Conservation (phyloP, 352 stramenopile genomes). For the Globisporangium acanthophoron region DNA sequence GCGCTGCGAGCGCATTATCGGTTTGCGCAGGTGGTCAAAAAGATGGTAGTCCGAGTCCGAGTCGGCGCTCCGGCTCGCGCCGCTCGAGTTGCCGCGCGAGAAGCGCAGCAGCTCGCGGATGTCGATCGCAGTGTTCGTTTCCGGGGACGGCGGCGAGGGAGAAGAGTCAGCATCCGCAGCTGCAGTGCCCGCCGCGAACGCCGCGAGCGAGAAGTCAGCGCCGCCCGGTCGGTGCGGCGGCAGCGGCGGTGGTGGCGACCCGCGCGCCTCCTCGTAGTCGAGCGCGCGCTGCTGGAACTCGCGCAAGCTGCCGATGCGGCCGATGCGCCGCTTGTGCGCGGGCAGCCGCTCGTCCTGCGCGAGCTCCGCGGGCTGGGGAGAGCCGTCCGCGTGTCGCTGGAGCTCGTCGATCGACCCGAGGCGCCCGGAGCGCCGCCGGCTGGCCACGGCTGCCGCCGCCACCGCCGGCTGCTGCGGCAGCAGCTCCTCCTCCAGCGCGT, state of each 20-base stretch:
- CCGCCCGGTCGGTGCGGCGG: neutral
- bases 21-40: constrained; percentile 15
- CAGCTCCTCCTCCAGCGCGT: neutral
- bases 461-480: too few species aligned
- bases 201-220: constrained; percentile 12
- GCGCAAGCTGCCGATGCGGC: constrained; percentile 69
- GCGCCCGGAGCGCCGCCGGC: neutral
- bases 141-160: neutral
- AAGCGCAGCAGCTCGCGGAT: constrained; percentile 17
- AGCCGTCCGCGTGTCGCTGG: neutral
- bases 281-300: constrained; percentile 81
- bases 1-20: constrained; percentile 20
- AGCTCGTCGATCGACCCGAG: neutral
- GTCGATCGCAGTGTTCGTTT: constrained; percentile 3
- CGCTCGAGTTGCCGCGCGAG: constrained; percentile 8
- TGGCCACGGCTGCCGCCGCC: too few species aligned
- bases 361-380: constrained; percentile 1
- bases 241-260: constrained; percentile 1
- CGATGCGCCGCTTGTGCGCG: constrained; percentile 57
- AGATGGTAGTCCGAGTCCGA: constrained; percentile 30
- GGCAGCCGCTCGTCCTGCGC: constrained; percentile 40
- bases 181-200: constrained; percentile 10
- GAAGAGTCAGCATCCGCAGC: neutral
- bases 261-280: constrained; percentile 34
- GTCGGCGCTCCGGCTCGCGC: constrained; percentile 10